Conservation (phyloP, 2,329 filamentous ascomycete species). For the Tolypocladium tropicale region DNA sequence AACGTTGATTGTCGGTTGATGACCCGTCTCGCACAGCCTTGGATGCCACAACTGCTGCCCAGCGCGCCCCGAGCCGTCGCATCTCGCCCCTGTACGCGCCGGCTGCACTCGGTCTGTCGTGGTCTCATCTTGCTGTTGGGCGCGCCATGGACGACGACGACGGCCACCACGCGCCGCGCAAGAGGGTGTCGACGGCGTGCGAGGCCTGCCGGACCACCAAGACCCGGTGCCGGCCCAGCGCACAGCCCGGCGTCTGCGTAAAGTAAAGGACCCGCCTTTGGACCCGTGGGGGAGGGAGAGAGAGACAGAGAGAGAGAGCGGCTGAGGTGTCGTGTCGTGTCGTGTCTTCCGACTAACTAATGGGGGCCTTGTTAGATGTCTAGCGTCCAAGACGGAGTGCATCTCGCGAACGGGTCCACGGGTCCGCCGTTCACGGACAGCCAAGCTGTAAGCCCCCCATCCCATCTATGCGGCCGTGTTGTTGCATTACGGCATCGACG, state of each 20-base stretch:
- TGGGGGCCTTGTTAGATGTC: conserved; percentile 36
- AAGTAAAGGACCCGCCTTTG: conserved; percentile 33
- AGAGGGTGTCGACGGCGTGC: conserved; percentile 32
- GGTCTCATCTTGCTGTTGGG: neutral
- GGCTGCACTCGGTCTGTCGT: neutral
- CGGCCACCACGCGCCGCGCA: conserved; percentile 5
- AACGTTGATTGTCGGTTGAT: neutral
- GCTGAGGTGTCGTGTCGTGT: too few relatives aligned
- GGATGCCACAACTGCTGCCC: neutral
- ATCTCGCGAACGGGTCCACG: conserved; percentile 39
- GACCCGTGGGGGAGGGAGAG: too few relatives aligned
- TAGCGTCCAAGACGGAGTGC: conserved; percentile 42
- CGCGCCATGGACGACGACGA: conserved; percentile 8
- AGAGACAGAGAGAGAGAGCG: too few relatives aligned
- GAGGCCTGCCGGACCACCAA: conserved; percentile 45
- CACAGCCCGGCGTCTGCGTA: conserved; percentile 37
- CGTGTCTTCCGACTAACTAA: too few relatives aligned
- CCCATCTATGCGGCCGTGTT: too few relatives aligned
- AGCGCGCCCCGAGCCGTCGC: neutral
- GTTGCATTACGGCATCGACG: neutral
- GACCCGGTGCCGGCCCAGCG: conserved; percentile 39
- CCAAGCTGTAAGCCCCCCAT: conserved; percentile 27
- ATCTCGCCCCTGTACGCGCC: neutral
- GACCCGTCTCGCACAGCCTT: neutral
- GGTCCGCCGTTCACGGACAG: conserved; percentile 34